A percentile compares a stretch with the other conserved stretches of the same genome.
phyloP scores from a whole-genome alignment of 176 grass and related monocot genomes.

The barley (Hordeum vulgare) region DNA sequence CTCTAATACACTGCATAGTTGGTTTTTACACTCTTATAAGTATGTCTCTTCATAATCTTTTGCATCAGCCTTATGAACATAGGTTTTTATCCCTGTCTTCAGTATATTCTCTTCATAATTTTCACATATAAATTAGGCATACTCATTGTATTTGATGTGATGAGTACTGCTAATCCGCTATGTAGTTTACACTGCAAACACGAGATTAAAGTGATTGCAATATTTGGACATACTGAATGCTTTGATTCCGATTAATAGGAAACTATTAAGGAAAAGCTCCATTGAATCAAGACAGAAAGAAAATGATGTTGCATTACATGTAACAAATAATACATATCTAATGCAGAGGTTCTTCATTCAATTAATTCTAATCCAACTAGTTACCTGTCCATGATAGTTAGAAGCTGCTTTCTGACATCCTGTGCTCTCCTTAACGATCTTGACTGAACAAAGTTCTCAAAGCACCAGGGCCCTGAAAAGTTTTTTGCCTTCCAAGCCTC shows the following conservation, averaged over 20 bases:
- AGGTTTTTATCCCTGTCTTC: background rate
- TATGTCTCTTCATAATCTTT: background rate
- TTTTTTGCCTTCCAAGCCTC: constrained; percentile 98
- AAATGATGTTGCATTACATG: background rate
- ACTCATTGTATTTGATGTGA: background rate
- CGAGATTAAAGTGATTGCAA: background rate
- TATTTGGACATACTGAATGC: background rate
- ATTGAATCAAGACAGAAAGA: background rate
- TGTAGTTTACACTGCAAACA: background rate
- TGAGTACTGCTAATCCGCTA: background rate
- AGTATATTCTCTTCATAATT: background rate
- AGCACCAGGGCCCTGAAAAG: constrained; percentile 96
- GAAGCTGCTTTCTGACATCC: constrained; percentile 92
- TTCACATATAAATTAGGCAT: background rate
- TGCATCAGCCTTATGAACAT: background rate
- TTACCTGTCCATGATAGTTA: constrained; percentile 96
- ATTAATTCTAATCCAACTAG: constrained; percentile 1
- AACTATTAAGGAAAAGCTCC: background rate
- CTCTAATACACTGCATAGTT: background rate
- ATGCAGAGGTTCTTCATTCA: background rate
- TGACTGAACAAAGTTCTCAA: constrained; percentile 94
- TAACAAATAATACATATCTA: background rate
- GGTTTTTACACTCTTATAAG: background rate
- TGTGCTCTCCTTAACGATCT: constrained; percentile 80
- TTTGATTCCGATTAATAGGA: background rate